Conservation (phyloP, 345 rosid species). For the Ailanthus altissimus region DNA sequence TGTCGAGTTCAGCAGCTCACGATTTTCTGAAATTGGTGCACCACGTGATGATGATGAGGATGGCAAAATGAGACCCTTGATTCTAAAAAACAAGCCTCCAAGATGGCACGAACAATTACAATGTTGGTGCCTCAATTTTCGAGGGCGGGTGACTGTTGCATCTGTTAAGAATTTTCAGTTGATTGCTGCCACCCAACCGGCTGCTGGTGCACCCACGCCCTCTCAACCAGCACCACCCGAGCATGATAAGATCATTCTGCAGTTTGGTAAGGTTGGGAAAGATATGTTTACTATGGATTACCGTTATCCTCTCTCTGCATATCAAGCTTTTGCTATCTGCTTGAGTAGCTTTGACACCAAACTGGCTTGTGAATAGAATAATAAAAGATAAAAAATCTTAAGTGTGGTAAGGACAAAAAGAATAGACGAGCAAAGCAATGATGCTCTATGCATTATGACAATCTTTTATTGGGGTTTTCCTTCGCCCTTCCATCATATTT, state of each 20-base stretch:
- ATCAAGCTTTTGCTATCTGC: slow-evolving; percentile 96
- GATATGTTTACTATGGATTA: slow-evolving; percentile 99
- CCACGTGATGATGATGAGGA: slow-evolving; percentile 28
- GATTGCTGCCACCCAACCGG: slow-evolving; percentile 48
- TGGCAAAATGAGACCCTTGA: slow-evolving; percentile 42
- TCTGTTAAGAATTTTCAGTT: slow-evolving; percentile 71
- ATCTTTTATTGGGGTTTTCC: neutral
- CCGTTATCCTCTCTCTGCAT: slow-evolving; percentile 90
- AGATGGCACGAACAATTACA: slow-evolving; percentile 74
- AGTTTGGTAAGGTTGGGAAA: slow-evolving; percentile 94
- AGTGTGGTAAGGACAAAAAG: neutral
- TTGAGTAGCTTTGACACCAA: slow-evolving; percentile 99
- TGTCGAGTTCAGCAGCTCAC: slow-evolving; percentile 55
- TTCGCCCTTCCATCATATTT: neutral
- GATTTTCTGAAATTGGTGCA: slow-evolving; percentile 35
- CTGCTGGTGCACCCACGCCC: slow-evolving; percentile 40
- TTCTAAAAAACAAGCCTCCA: slow-evolving; percentile 64
- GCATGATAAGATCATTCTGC: slow-evolving; percentile 87
- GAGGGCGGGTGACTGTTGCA: slow-evolving; percentile 67
- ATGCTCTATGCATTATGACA: no score
- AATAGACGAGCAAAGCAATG: neutral
- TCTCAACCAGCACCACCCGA: slow-evolving; percentile 51
- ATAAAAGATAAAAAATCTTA: neutral
- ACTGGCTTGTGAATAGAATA: slow-evolving; percentile 88
- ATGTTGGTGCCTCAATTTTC: slow-evolving; percentile 68